Conservation (phyloP, 1,284 basidiomycete genomes). For the Sparassis latifolia region DNA sequence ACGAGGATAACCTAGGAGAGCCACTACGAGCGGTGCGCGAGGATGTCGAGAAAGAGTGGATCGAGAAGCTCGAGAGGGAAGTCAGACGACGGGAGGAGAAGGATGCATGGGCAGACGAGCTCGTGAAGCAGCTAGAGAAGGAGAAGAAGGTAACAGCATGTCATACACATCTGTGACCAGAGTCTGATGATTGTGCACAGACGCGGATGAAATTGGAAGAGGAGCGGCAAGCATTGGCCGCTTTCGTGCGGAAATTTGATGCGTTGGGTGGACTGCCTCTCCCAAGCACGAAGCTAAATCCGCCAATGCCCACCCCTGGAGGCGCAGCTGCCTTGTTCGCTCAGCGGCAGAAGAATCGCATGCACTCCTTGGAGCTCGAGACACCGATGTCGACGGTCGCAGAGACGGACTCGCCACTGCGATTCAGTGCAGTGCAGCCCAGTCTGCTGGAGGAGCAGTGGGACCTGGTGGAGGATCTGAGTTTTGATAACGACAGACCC, state of each 20-base stretch:
- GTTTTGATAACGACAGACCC: conserved; percentile 37
- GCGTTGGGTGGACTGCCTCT: conserved; percentile 36
- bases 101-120: conserved; percentile 63
- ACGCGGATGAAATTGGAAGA: conserved; percentile 58
- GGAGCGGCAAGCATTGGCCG: conserved; percentile 64
- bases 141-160: conserved; percentile 51
- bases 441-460: conserved; percentile 57
- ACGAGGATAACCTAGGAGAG: conserved; percentile 67
- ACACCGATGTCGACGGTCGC: conserved; percentile 18
- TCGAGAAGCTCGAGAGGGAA: conserved; percentile 54
- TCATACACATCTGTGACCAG: not conserved
- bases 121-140: conserved; percentile 66
- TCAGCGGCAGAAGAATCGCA: conserved; percentile 34
- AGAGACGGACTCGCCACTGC: conserved; percentile 42
- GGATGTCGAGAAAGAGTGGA: conserved; percentile 79
- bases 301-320: conserved; percentile 40
- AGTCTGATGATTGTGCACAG: conserved; percentile 17
- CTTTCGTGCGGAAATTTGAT: conserved; percentile 76
- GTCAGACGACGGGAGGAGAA: conserved; percentile 55
- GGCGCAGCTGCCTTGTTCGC: conserved; percentile 45
- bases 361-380: conserved; percentile 21
- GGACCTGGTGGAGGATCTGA: conserved; percentile 42
- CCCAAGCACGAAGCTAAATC: conserved; percentile 33
- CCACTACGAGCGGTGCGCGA: conserved; percentile 68
- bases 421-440: conserved; percentile 37